Evolutionary conservation across 768 basidiomycete genomes (phyloP), one percentile per base, ranked within the genome.

Genomic region (Dendrothele bispora): DNA sequence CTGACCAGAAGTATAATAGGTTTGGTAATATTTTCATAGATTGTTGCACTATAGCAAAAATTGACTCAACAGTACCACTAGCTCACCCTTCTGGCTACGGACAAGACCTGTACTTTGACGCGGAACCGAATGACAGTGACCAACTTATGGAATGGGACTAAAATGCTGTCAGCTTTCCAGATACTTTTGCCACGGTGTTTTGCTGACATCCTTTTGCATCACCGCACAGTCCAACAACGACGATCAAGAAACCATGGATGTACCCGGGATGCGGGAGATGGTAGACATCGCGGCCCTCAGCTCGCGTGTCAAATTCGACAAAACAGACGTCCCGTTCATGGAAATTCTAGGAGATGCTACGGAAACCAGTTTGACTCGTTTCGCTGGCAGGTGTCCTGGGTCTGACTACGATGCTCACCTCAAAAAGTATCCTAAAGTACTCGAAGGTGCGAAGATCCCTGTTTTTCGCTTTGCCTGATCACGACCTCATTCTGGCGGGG

Each of bases 101-200:
- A 86, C 57, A 86, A 86, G 62, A 86, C 84, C 1, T 83, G 84
- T 10, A 86, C 84, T 14, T 61, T 86, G 43, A 86, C 84, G 8
- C 65, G 81, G 32, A 86, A 86, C 59, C 83, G 84, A 59, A 86
- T 86, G 84, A 85, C 84, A 12, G 83, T 84, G 3, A 80, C 83
- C 12, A 85, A 85, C 50, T 58, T 84, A 14, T 86, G 84, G 83
- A 84, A 77, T 58, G 79, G 80, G 1, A 67, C 62, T 35, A 70
- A 69, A 55, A 85, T 86, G 83, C 80, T 69, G 52, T 74, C 82
- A 1, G 82, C 83, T 8, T 86, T 83, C 70, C 80, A 82, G 62
- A 75, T 75, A 51, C 22, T 32, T 14, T 32, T 30, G 25, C 20
- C 12, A 39, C 36, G 38, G 49, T 38, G 27, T 43, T 17, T 15